A percentile compares a stretch with the other conserved stretches of the same genome.
These are phyloP conservation scores for Massariosphaeria phaeospora DNA, from an alignment of 495 filamentous ascomycete species.

Conservation along the genomic window DNA sequence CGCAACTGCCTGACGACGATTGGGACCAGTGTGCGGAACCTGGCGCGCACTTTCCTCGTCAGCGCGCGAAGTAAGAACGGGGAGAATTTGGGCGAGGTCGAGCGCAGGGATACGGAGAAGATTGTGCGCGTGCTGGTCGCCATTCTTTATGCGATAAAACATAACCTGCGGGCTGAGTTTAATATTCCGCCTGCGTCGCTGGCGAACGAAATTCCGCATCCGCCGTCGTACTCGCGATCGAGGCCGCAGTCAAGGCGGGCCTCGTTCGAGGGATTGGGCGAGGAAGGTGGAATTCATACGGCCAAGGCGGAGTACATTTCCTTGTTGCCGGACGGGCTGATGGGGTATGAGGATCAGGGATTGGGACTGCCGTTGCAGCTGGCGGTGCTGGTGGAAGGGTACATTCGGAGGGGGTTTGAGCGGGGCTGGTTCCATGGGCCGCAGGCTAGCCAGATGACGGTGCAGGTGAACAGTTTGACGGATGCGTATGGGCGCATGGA, in stretches of 20 bases:
- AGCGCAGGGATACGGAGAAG: constrained; percentile 57
- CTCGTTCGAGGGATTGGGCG: not conserved
- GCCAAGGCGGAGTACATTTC: constrained; percentile 57
- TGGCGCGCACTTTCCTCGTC: constrained; percentile 55
- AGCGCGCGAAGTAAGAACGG: constrained; percentile 16
- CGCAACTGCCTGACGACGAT: constrained; percentile 56
- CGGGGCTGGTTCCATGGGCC: constrained; percentile 58
- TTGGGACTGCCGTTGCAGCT: constrained; percentile 63
- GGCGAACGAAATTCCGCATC: not conserved
- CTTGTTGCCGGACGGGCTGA: constrained; percentile 55
- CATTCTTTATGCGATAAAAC: constrained; percentile 70
- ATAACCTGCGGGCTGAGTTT: constrained; percentile 68
- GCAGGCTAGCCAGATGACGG: constrained; percentile 58
- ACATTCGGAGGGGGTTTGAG: constrained; percentile 59
- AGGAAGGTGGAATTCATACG: constrained; percentile 28
- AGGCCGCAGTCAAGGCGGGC: not conserved
- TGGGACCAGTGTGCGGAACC: constrained; percentile 58
- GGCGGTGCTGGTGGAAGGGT: constrained; percentile 62
- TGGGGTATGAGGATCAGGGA: constrained; percentile 59
- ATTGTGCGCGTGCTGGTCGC: constrained; percentile 59
- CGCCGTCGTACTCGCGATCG: no score
- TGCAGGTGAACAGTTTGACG: constrained; percentile 56
- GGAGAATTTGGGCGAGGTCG: constrained; percentile 9
- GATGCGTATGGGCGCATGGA: constrained; percentile 70
- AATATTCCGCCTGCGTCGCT: constrained; percentile 29